These are phyloP conservation scores for Passalora sequoiae DNA, from an alignment of 2,329 filamentous ascomycete genomes.

Conservation along the genomic window DNA sequence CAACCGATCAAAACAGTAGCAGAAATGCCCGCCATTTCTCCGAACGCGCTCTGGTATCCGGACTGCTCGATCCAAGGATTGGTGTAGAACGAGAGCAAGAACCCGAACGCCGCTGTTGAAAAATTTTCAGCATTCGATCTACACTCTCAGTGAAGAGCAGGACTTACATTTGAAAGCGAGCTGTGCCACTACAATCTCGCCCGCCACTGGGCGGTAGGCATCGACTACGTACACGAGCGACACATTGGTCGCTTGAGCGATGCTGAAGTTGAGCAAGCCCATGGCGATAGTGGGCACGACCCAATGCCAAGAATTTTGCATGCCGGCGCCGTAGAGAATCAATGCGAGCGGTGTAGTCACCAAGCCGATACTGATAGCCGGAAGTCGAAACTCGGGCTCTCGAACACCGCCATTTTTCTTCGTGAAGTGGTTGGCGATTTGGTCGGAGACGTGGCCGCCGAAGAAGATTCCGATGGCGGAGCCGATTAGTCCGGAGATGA, in stretches of 20 bases:
- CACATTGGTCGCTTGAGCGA: conserved; percentile 53
- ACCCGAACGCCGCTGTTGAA: conserved; percentile 52
- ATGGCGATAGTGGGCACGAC: conserved; percentile 54
- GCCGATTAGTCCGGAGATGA: conserved; percentile 47
- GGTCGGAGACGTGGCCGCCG: conserved; percentile 42
- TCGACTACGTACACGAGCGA: conserved; percentile 56
- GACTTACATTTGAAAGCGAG: conserved; percentile 20
- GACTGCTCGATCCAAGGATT: conserved; percentile 52
- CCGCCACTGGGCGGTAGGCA: conserved; percentile 53
- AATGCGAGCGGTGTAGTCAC: conserved; percentile 29
- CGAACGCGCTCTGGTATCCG: conserved; percentile 51
- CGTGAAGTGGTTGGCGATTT: conserved; percentile 28
- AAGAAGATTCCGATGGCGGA: conserved; percentile 47
- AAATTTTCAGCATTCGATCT: too few species aligned
- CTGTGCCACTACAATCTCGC: conserved; percentile 49
- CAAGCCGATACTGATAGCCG: conserved; percentile 28
- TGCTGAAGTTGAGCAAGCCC: conserved; percentile 52
- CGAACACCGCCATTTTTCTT: conserved; percentile 12
- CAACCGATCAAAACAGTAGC: conserved; percentile 45
- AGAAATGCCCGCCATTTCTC: conserved; percentile 54
- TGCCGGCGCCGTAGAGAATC: conserved; percentile 33
- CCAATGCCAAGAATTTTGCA: conserved; percentile 39
- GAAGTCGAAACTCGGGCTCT: conserved; percentile 36
- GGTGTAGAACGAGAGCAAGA: conserved; percentile 56
- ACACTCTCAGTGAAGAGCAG: too few species aligned